phyloP scores from a whole-genome alignment of 345 rosid species.

The Punica granatum region DNA sequence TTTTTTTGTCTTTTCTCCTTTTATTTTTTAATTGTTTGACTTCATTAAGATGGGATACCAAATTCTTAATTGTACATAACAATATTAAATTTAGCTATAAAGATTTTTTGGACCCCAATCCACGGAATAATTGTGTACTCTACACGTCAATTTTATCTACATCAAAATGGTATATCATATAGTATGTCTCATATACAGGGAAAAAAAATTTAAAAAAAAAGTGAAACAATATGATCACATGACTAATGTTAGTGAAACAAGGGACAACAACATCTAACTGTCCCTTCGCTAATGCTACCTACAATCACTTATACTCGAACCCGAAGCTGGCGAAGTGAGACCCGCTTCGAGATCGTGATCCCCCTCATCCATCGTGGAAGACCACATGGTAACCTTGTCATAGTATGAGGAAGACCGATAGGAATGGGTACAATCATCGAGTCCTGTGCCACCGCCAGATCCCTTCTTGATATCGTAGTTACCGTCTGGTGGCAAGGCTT shows the following conservation, averaged over 20 bases:
- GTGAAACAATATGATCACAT: too few species aligned
- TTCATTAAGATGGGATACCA: too few species aligned
- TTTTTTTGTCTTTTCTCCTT: not conserved
- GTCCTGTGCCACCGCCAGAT: constrained; percentile 6
- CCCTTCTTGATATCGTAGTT: constrained; percentile 20
- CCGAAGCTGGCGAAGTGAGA: constrained; percentile 21
- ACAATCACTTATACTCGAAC: constrained; percentile 15
- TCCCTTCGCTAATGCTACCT: constrained; percentile 11
- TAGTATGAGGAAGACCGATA: constrained; percentile 24
- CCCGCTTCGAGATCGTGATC: constrained; percentile 45
- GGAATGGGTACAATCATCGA: constrained; percentile 50
- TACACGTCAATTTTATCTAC: not conserved
- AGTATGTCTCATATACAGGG: not conserved
- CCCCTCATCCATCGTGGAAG: constrained; percentile 23
- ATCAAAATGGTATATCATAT: not conserved
- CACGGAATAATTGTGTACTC: not conserved
- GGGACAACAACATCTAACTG: not conserved
- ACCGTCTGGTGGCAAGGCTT: constrained; percentile 41
- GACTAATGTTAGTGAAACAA: not conserved
- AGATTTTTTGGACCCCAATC: too few species aligned
- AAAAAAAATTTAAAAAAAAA: too few species aligned
- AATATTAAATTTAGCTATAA: too few species aligned
- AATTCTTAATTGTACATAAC: too few species aligned
- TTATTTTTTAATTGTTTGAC: not conserved
- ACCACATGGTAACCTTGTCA: constrained; percentile 30